A percentile compares a stretch with the other conserved stretches of the same genome.
Conservation (phyloP, 768 basidiomycete species). For the Sistotremastrum suecicum region DNA sequence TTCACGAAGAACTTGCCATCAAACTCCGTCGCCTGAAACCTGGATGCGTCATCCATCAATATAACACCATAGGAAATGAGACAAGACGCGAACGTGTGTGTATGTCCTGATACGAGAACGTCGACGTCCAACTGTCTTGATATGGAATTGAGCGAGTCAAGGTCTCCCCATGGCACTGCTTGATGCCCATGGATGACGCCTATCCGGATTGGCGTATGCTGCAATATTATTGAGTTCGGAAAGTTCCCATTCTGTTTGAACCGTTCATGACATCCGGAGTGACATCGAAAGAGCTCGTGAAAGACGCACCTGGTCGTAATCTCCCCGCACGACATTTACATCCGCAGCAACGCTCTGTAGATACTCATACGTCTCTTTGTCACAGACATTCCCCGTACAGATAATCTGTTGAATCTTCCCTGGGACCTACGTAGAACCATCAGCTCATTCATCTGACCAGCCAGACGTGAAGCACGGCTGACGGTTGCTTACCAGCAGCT, state of each 20-base stretch:
- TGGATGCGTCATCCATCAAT: slow-evolving; percentile 15
- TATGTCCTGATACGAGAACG: slow-evolving; percentile 85
- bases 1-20: slow-evolving; percentile 91
- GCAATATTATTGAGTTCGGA: slow-evolving; percentile 67
- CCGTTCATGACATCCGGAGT: neutral
- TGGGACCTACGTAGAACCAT: slow-evolving; percentile 31
- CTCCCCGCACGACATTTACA: slow-evolving; percentile 82
- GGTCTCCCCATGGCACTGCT: slow-evolving; percentile 80
- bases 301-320: slow-evolving; percentile 78
- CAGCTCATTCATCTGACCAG: neutral
- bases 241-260: slow-evolving; percentile 43
- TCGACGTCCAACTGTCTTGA: slow-evolving; percentile 98
- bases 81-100: slow-evolving; percentile 58
- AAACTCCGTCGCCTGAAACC: slow-evolving; percentile 89
- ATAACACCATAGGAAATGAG: neutral
- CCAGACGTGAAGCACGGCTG: neutral
- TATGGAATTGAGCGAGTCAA: slow-evolving; percentile 77
- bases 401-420: slow-evolving; percentile 98
- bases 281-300: neutral
- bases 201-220: slow-evolving; percentile 77
- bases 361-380: slow-evolving; percentile 96
- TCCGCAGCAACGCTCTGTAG: slow-evolving; percentile 88
- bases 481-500: slow-evolving; percentile 46
- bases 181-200: slow-evolving; percentile 93
- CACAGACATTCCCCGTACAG: slow-evolving; percentile 95